Base-by-base conservation (phyloP, 1,284 basidiomycete species). In the Abortiporus biennis region DNA sequence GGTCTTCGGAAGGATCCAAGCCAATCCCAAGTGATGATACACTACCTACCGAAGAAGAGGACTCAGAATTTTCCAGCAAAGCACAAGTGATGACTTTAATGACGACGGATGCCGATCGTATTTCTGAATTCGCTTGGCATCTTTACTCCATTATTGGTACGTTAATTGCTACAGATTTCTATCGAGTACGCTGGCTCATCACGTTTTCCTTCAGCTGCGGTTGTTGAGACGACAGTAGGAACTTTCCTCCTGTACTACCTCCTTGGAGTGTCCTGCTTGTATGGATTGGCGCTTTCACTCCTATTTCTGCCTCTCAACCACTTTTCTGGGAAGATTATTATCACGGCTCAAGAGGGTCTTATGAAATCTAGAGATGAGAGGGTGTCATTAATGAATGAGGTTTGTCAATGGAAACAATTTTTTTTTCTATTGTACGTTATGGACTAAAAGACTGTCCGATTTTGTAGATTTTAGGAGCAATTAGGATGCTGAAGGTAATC, bases 301-400 rank as follows among this genome's bases (percentile, higher is more conserved):
- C 63, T 92, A 37, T 93, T 90, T 71, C 63, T 93, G 29, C 92
- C 92, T 9, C 54, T 95, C 58, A 96, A 92, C 55, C 91, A 95
- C 59, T 79, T 79, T 36, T 89, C 92, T 0, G 84, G 87, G 36
- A 92, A 89, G 62, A 67, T 92, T 16, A 86, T 95, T 30, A 84
- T 95, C 11, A 68, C 71, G 36, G 79, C 78, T 0, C 91, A 96
- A 57, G 91, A 95, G 47, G 89, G 85, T 53, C 69, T 96, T 17
- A 94, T 94, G 90, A 92, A 92, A 64, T 76, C 88, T 25, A 77
- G 92, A 16, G 93, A 97, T 54, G 86, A 92, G 63, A 78, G 93
- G 37, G 90, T 93, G 15, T 72, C 85, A 1, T 66, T 95, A 36
- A 96, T 95, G 92, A 95, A 95, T 54, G 92, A 95, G 66, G 80